A percentile compares a stretch with the other conserved stretches of the same genome.
Evolutionary conservation across 2,329 filamentous ascomycete genomes (phyloP).

Genomic region (Cercospora nicotianae): DNA sequence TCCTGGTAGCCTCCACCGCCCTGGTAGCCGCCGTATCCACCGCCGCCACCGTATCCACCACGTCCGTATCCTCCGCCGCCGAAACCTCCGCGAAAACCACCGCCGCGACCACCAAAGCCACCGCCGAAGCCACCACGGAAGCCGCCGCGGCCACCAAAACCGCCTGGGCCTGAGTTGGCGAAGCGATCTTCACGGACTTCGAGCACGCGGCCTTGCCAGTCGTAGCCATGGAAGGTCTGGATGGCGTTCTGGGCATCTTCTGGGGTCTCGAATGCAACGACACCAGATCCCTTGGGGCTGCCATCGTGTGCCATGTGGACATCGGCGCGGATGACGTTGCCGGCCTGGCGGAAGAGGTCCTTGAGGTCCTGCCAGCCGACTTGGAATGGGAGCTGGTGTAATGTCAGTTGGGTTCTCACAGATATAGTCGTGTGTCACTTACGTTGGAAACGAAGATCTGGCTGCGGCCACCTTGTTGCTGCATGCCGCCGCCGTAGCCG

Average conservation of each 20-base stretch:
- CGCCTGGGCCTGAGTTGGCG: constrained; percentile 58
- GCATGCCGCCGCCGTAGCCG: constrained; percentile 51
- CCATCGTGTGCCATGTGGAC: constrained; percentile 90
- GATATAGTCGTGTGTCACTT: constrained; percentile 13
- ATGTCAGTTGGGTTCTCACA: constrained; percentile 28
- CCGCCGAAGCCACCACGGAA: constrained; percentile 45
- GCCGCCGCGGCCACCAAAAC: constrained; percentile 41
- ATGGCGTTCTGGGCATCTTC: constrained; percentile 96
- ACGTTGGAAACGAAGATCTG: constrained; percentile 99
- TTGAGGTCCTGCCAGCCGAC: constrained; percentile 99
- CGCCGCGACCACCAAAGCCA: constrained; percentile 48
- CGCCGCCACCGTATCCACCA: constrained; percentile 60
- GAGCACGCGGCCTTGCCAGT: constrained; percentile 91
- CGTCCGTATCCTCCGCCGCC: constrained; percentile 49
- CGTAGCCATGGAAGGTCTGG: constrained; percentile 95
- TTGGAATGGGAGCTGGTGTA: constrained; percentile 82
- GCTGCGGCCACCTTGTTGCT: constrained; percentile 65
- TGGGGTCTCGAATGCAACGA: constrained; percentile 91
- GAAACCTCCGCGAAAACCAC: constrained; percentile 43
- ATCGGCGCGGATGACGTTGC: constrained; percentile 87
- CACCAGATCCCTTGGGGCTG: constrained; percentile 92
- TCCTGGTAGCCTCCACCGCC: constrained; percentile 53
- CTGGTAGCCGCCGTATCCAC: constrained; percentile 59
- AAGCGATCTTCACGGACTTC: constrained; percentile 97
- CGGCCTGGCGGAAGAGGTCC: constrained; percentile 96